Base-by-base conservation (phyloP, 257 asterid genomes). In the Pogostemon cablin region DNA sequence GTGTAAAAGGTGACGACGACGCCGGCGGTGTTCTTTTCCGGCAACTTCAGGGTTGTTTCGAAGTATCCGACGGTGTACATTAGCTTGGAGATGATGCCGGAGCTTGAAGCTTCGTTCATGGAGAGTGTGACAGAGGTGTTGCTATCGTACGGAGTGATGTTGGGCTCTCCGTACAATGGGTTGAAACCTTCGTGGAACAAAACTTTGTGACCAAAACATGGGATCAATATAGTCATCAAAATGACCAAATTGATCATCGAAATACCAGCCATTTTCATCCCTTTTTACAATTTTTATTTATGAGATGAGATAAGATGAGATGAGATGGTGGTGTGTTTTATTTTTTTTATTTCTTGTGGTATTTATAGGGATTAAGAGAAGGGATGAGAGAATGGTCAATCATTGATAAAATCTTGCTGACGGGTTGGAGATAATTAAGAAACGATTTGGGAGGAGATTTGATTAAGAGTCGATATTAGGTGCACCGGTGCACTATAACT, bases 1-100 rank as follows among this genome's bases (percentile, higher is more conserved):
- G 73, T 34, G 82, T 83, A 81, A 69, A 75, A 83, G 7, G 84
- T 68, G 25, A 81, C 84, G 2, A 83, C 87, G 3, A 80, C 84
- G 32, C 84, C 86, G 2, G 86, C 86, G 1, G 80, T 70, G 75
- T 79, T 70, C 59, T 70, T 79, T 3, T 44, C 69, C n/a, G 84
- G 86, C 68, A 79, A 42, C 73, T 77, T 82, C 34, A 82, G 38
- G 42, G 84, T 71, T n/a, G 86, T 61, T 1, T 79, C 76, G 75
- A 79, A 82, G 75, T 67, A 40, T 5, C 82, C 84, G n/a, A 53
- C 37, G 35, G 37, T 3, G 80, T 82, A 82, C 77, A 53, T 40
- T 44, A 32, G 75, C 57, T 77, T 79, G 0, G 86, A 82, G 38
- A 10, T 63, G 77, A 82, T 79, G 4, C 86, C 86, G 3, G 86